Base-by-base conservation (phyloP, 1,284 basidiomycete genomes). In the Tremellales sp. region DNA sequence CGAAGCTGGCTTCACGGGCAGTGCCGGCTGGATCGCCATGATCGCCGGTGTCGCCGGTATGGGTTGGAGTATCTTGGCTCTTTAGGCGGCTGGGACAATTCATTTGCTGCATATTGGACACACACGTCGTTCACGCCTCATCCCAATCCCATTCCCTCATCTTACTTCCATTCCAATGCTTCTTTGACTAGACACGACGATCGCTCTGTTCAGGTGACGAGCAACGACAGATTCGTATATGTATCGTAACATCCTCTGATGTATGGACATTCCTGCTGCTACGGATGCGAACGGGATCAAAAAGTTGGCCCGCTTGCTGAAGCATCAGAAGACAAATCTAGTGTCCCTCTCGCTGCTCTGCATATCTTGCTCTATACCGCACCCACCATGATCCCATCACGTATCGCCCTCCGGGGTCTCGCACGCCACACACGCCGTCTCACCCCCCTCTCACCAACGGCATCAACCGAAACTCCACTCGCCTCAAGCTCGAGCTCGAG, bases 31-130 rank as follows among this genome's bases (percentile, higher is more conserved):
- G 54, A 49, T 45, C 24, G 49, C 52, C 15, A 44, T 57, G 46
- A 49, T 51, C 8, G 19, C 57, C n/a, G 60, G 60, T 40, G 51
- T 45, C 5, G 45, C 56, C 13, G 61, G 58, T 15, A 56, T 49
- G 4, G 58, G 58, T 31, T 40, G 53, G 6, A 50, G 52, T 10
- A 43, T 56, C 15, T 43, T 53, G n/a, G 49, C 47, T 31, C 49
- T 57, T 15, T 57, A 53, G 49, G 40, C 19, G 24, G 42, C 7
- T 40, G 39, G 40, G n/a, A n/a, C n/a, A n/a, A n/a, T n/a, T n/a
- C n/a, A n/a, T n/a, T n/a, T n/a, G n/a, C n/a, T n/a, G n/a, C n/a
- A n/a, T n/a, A n/a, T n/a, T n/a, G n/a, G n/a, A n/a, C n/a, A n/a
- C n/a, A n/a, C n/a, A n/a, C n/a, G n/a, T n/a, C n/a, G n/a, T n/a